Evolutionary conservation across 1,284 basidiomycete species (phyloP).

Genomic region (Apiotrichum akiyoshidainum): DNA sequence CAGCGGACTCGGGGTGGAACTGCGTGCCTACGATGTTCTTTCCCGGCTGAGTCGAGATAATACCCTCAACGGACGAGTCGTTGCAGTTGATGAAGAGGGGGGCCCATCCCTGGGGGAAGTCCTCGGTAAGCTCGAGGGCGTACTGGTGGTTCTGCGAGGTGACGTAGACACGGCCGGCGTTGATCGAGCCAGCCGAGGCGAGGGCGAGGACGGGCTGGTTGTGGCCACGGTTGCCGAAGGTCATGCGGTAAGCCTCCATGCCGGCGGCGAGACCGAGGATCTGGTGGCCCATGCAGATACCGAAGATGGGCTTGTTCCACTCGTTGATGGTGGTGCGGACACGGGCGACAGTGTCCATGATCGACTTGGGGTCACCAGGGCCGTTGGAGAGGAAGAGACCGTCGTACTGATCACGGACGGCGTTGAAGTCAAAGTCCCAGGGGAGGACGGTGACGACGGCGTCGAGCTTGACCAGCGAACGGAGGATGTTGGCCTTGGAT

Average conservation of each 20-base stretch:
- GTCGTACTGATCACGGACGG: conserved; percentile 82
- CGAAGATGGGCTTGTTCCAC: conserved; percentile 92
- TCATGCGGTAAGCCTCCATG: conserved; percentile 78
- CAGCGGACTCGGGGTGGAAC: conserved; percentile 67
- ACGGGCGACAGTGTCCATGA: conserved; percentile 77
- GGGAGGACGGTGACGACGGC: conserved; percentile 93
- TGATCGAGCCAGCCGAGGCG: conserved; percentile 83
- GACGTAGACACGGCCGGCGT: conserved; percentile 93
- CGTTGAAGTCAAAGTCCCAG: conserved; percentile 96
- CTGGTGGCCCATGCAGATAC: conserved; percentile 99
- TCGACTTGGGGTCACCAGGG: conserved; percentile 88
- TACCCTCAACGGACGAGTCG: conserved; percentile 92
- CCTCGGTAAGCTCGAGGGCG: conserved; percentile 83
- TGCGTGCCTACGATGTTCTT: conserved; percentile 93
- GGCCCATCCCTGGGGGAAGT: conserved; percentile 92
- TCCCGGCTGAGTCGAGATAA: conserved; percentile 86
- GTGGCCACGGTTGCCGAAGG: conserved; percentile 96
- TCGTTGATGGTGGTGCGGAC: conserved; percentile 76
- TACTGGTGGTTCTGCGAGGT: conserved; percentile 93
- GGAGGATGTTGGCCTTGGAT: conserved; percentile 93
- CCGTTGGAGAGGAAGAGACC: conserved; percentile 97
- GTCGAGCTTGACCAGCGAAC: conserved; percentile 82
- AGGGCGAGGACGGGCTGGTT: conserved; percentile 97
- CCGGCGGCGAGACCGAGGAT: conserved; percentile 96
- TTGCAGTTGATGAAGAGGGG: conserved; percentile 98